Base-by-base conservation (phyloP, 2,329 filamentous ascomycete genomes). In the Scorias spongiosa region DNA sequence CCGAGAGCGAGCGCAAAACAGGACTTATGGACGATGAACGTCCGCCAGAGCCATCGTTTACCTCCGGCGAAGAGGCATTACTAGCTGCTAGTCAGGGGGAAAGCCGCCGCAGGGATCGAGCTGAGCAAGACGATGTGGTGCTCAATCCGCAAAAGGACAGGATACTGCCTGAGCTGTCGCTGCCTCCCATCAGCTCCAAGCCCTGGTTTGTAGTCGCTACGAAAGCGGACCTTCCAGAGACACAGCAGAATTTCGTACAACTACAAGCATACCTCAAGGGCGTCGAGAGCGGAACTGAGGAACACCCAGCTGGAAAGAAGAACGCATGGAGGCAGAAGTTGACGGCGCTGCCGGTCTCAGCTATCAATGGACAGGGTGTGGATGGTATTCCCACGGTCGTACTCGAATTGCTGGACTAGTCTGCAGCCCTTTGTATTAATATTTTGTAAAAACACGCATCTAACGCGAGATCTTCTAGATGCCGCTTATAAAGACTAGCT, bases 181-280 rank as follows among this genome's bases (percentile, higher is more conserved):
- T 74, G 10, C 70, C 84, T n/a, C 77, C 81, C 36, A 93, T 96
- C 51, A 83, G 84, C n/a, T 76, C 76, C 29, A 98, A 98, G 66
- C 88, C 91, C 1, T 98, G 91, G 91, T 91, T 93, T 56, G 88
- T 95, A 5, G 79, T 95, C 38, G 89, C 85, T 1, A 95, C 88
- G 15, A 96, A 96, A 64, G 88, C 85, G 1, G 89, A 96, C 60
- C 61, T 93, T 44, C 76, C 80, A 2, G 74, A 74, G 2, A 93
- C 91, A 2, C 75, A 87, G 60, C 74, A 78, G 18, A 93, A 91
- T 58, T 98, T 85, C 60, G 64, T 62, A 30, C 63, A 66, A 42
- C 66, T 98, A 52, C 78, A 78, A 51, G 64, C 65, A 8, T 94
- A 95, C 62, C 64, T 98, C 3, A 69, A 74, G 4, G 67, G 66